These are phyloP conservation scores for Fraxinus xanthoxyloides DNA, from an alignment of 305 asterid genomes.

Conservation along the genomic window DNA sequence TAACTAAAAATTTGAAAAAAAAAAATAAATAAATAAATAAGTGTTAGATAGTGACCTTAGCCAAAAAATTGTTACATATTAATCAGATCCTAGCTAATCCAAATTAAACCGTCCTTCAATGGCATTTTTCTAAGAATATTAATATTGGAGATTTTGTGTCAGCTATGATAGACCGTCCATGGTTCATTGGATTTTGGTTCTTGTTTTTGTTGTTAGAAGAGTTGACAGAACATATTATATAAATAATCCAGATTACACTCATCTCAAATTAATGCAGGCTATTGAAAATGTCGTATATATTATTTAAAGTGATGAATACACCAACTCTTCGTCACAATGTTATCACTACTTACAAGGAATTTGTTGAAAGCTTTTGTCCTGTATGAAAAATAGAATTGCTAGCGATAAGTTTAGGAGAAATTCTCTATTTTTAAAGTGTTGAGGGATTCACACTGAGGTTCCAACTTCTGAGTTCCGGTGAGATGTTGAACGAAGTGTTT, in stretches of 20 bases:
- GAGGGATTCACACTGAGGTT: neutral
- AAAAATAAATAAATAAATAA: neutral
- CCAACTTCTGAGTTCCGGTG: neutral
- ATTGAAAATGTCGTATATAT: neutral
- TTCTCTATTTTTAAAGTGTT: neutral
- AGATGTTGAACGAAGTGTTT: neutral
- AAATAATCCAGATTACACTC: neutral
- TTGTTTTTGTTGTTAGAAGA: neutral
- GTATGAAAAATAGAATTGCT: neutral
- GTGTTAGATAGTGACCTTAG: neutral
- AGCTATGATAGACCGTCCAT: neutral
- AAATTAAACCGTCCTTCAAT: neutral
- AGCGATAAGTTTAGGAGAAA: neutral
- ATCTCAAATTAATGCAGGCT: neutral
- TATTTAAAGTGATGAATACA: neutral
- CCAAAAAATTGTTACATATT: neutral
- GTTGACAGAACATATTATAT: neutral
- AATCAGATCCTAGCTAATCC: neutral
- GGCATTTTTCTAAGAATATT: neutral
- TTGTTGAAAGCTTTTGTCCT: neutral
- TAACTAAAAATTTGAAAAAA: neutral
- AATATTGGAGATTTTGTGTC: neutral
- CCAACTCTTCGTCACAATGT: neutral
- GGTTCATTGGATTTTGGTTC: neutral
- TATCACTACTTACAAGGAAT: neutral